Conservation (phyloP, 192 early-diverging fungal genomes). For the Backusella australiensis region DNA sequence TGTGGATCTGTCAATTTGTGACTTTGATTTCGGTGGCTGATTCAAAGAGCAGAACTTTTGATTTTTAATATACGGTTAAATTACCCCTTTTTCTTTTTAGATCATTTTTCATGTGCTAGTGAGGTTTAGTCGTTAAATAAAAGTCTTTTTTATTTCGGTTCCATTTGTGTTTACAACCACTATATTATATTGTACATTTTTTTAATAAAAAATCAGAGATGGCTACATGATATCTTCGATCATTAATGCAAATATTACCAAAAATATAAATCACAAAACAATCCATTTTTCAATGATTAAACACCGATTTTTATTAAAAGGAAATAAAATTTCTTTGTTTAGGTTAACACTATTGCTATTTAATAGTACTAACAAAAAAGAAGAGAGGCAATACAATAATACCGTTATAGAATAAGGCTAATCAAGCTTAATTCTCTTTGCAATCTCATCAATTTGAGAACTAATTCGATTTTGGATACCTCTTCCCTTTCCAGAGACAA, state of each 20-base stretch:
- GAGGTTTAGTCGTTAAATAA: too few relatives aligned
- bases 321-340: neutral
- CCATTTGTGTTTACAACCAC: too few relatives aligned
- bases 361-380: neutral
- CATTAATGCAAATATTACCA: too few relatives aligned
- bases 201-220: neutral
- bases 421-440: constrained; percentile 13
- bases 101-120: too few relatives aligned
- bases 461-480: constrained; percentile 19
- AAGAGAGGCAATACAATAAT: neutral
- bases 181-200: too few relatives aligned
- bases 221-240: too few relatives aligned
- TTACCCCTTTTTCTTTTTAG: too few relatives aligned
- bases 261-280: neutral
- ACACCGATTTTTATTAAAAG: neutral
- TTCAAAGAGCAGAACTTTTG: too few relatives aligned
- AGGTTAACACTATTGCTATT: neutral
- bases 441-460: constrained; percentile 23
- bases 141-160: too few relatives aligned
- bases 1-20: neutral
- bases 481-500: constrained; percentile 20
- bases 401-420: neutral
- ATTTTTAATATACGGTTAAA: too few relatives aligned
- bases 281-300: neutral
- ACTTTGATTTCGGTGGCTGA: neutral